Base-by-base conservation (phyloP, 2,329 filamentous ascomycete genomes). In the Fusarium drepaniforme region DNA sequence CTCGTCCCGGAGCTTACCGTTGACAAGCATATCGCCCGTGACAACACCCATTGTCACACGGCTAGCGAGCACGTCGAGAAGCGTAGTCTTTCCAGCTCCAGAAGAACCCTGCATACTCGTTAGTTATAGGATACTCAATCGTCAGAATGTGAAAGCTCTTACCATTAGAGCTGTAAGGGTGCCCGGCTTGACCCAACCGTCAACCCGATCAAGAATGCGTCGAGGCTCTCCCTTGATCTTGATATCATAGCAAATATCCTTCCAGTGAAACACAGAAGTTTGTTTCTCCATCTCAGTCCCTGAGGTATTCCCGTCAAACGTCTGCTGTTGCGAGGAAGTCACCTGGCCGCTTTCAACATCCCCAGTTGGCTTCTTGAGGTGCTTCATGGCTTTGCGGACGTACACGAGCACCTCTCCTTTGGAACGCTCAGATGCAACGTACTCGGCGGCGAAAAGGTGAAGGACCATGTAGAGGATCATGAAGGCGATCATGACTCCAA, bases 41-140 rank as follows among this genome's bases (percentile, higher is more conserved):
- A 44, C 21, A 23, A 44, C 7, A 13, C 42, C 42, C 42, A 23
- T 44, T 3, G 42, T 44, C 11, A 44, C 42, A 23, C 42, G 42
- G 7, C 42, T 44, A 1, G 42, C 42, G 3, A 44, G 42, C 12
- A 44, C 42, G 21, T 44, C 42, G 12, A 44, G 42, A 23, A 44
- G 21, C 12, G 21, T 23, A 2, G 42, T 44, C 42, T 44, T 44
- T 44, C 42, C 42, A 23, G 42, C 42, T 23, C 42, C 42, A 21
- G 42, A 44, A 5, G 42, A 23, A 8, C 42, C 42, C 42, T 89
- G 81, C 96, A 7, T 96, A 86, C 1, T 16, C 95, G 94, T 81
- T 96, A 94, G 82, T 96, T 2, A 46, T 46, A 94, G 80, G 95
- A 93, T 33, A 94, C 93, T 94, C 0, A 93, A 94, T 83, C 93